Evolutionary conservation across 106 monocot species (phyloP).

Genomic region (Ottelia alismoides): DNA sequence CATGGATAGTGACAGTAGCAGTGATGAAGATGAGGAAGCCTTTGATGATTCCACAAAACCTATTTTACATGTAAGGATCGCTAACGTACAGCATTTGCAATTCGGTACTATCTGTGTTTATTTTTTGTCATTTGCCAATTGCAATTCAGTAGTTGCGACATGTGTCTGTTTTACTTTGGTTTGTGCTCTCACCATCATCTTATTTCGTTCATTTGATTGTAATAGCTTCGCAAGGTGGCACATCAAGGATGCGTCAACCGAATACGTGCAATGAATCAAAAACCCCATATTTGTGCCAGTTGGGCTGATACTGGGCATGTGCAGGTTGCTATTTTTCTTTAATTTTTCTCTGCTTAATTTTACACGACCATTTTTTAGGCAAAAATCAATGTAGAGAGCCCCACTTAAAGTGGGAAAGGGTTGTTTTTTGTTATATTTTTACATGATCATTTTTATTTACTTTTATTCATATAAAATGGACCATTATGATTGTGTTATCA

Average conservation of each 20-base stretch:
- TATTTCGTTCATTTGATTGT: background rate
- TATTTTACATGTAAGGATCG: slow-evolving; percentile 40
- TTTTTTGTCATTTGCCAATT: background rate
- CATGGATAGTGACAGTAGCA: slow-evolving; percentile 64
- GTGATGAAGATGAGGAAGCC: slow-evolving; percentile 67
- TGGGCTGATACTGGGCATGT: slow-evolving; percentile 91
- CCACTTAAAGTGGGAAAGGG: too few species aligned
- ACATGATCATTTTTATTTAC: too few species aligned
- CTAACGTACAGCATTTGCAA: background rate
- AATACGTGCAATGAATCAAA: slow-evolving; percentile 75
- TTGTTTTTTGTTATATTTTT: background rate
- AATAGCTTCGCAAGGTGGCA: slow-evolving; percentile 70
- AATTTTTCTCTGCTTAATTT: background rate
- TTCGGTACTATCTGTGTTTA: background rate
- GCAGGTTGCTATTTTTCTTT: slow-evolving; percentile 34
- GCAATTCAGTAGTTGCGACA: too few species aligned
- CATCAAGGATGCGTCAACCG: slow-evolving; percentile 95
- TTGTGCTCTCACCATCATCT: too few species aligned
- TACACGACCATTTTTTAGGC: too few species aligned
- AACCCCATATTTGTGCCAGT: slow-evolving; percentile 82
- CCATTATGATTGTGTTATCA: background rate
- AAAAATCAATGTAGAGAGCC: too few species aligned
- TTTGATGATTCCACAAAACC: slow-evolving; percentile 37
- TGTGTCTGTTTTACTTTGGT: too few species aligned
- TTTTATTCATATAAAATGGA: too few species aligned